These are phyloP conservation scores for Arbutus unedo DNA, from an alignment of 148 eudicot genomes.

Conservation along the genomic window DNA sequence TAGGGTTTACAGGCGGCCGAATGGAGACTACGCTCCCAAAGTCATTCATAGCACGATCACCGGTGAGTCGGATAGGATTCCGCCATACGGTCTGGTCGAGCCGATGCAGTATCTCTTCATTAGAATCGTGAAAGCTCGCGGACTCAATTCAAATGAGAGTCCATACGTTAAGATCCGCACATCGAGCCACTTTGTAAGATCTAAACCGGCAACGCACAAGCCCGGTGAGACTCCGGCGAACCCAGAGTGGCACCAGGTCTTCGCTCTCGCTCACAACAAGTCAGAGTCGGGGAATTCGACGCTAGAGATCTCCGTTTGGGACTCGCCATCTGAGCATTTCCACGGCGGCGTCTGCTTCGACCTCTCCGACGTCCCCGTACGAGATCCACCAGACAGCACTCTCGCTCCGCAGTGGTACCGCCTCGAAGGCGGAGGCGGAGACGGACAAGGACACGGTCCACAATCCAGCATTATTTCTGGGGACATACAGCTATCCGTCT, in stretches of 20 bases:
- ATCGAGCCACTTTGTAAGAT: conserved; percentile 36
- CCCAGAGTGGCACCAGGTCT: conserved; percentile 80
- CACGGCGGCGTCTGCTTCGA: conserved; percentile 95
- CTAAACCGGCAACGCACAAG: conserved; percentile 44
- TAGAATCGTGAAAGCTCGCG: conserved; percentile 73
- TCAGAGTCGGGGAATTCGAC: conserved; percentile 39
- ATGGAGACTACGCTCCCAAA: conserved; percentile 62
- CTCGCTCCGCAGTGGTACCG: conserved; percentile 96
- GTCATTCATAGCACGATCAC: conserved; percentile 38
- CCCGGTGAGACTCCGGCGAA: conserved; percentile 41
- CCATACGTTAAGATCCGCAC: conserved; percentile 64
- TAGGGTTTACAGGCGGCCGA: conserved; percentile 26
- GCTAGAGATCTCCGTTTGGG: conserved; percentile 83
- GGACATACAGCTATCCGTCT: conserved; percentile 80
- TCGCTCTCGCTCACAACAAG: conserved; percentile 53
- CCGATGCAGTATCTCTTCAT: conserved; percentile 82
- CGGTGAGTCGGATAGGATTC: conserved; percentile 46
- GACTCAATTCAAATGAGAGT: conserved; percentile 42
- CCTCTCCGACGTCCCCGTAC: conserved; percentile 82
- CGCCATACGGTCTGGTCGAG: conserved; percentile 71
- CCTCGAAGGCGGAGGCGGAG: conserved; percentile 65
- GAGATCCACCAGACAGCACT: conserved; percentile 96
- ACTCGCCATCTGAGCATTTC: conserved; percentile 57
- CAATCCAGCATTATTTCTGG: conserved; percentile 45
- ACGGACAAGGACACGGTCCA: conserved; percentile 20